Percentiles rank a stretch among this genome's conserved stretches.
phyloP scores from a whole-genome alignment of 306 rosid genomes.

The Erythrophleum fordii region DNA sequence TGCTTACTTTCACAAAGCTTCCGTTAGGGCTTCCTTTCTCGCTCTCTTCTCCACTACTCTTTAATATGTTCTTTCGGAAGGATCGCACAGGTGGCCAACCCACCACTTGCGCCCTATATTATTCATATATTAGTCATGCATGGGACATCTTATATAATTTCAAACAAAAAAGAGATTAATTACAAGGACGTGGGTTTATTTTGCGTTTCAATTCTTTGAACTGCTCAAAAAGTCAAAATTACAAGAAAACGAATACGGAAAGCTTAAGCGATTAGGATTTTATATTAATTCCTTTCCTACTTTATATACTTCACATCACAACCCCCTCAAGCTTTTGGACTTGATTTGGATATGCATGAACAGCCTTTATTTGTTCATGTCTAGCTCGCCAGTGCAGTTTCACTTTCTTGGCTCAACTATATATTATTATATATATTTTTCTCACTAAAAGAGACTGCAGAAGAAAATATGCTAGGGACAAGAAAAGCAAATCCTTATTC shows the following conservation, averaged over 20 bases:
- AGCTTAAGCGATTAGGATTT: neutral
- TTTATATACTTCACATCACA: no score
- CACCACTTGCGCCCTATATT: constrained; percentile 80
- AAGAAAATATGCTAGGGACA: neutral
- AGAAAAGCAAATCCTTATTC: neutral
- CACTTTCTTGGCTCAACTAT: neutral
- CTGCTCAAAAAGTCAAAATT: neutral
- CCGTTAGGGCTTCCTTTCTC: constrained; percentile 46
- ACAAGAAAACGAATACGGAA: neutral
- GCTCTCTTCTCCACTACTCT: constrained; percentile 49
- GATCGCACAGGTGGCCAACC: constrained; percentile 99
- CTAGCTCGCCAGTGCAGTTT: neutral
- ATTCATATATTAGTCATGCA: neutral
- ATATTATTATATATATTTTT: neutral
- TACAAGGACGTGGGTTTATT: neutral
- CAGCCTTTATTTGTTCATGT: neutral
- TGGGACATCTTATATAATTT: no score
- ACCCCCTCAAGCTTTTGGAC: neutral
- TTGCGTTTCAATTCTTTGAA: neutral
- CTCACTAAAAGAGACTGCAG: neutral
- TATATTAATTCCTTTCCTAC: neutral
- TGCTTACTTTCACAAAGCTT: constrained; percentile 85
- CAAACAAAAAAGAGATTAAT: no score
- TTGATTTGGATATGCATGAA: neutral
- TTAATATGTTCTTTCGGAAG: constrained; percentile 71